Base-by-base conservation (phyloP, 257 asterid species). In the Dorcoceras hygrometricum region DNA sequence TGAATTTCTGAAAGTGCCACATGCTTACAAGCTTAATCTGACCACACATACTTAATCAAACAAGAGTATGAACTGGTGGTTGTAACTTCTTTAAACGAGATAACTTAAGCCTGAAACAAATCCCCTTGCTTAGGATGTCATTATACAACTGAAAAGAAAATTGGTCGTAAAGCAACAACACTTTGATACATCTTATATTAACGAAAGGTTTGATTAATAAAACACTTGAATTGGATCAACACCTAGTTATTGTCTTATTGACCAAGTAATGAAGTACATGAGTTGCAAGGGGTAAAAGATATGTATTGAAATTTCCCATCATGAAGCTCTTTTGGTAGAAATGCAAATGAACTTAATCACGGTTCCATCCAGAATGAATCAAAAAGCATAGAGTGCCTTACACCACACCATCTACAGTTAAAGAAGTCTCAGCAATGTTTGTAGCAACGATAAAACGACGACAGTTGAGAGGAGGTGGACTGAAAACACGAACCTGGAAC, bases 391-490 rank as follows among this genome's bases (percentile, higher is more conserved):
- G 65, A 76, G 64, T 66, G 63, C 53, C 97, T 86, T 87, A 93
- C 97, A 88, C 99, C 22, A 93, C 99, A 81, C 99, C 99, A 75
- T 93, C 97, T 66, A 93, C 96, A 23, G 99, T 93, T 89, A 90
- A 82, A 64, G 99, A 93, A 34, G 96, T 93, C 79, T 93, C 99
- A n/a, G 97, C 97, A 73, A 93, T 90, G 79, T 93, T 93, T 59
- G 99, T 93, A 73, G 99, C 85, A 73, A 93, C 89, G 57, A 90
- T 89, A 80, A 90, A 84, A 71, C 96, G 83, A 75, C 99, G 85
- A 67, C 97, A 93, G 82, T 82, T 88, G 67, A 94, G 87, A 72
- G 96, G 92, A 23, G 97, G 87, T 26, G 89, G 90, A 76, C 68
- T 80, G 76, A 93, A 90, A 63, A 93, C 99, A 66, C 99, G 96